These are phyloP conservation scores for Kwoniella newhampshirensis DNA, from an alignment of 768 basidiomycete species.

Conservation along the genomic window DNA sequence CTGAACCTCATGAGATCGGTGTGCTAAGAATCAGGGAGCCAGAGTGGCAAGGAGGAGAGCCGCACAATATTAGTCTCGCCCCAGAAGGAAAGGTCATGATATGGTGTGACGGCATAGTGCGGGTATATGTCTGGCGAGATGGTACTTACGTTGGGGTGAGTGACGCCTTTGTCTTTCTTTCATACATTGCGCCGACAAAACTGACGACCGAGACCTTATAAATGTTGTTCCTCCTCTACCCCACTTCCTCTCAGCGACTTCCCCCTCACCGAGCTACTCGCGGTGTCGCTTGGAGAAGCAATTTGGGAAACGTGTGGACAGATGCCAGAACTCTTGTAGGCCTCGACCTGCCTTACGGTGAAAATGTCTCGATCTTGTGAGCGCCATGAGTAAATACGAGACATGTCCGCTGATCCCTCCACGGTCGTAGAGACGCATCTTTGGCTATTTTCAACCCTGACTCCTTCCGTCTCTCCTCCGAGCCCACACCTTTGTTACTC, in stretches of 20 bases:
- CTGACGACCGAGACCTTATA: no score
- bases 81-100: constrained; percentile 8
- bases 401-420: background rate
- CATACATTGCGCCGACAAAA: no score
- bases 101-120: constrained; percentile 7
- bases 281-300: constrained; percentile 2
- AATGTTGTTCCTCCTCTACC: no score
- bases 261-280: background rate
- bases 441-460: constrained; percentile 6
- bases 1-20: background rate
- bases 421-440: background rate
- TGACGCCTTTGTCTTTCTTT: background rate
- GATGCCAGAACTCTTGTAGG: background rate
- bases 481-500: constrained; percentile 3
- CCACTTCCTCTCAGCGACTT: no score
- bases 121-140: constrained; percentile 5
- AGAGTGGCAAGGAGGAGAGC: background rate
- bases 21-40: background rate
- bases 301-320: constrained; percentile 9
- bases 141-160: constrained; percentile 4
- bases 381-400: background rate
- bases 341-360: constrained; percentile 5
- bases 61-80: constrained; percentile 12
- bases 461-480: background rate
- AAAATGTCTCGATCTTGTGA: background rate